A percentile compares a stretch with the other conserved stretches of the same genome.
phyloP scores from a whole-genome alignment of 164 flowering plant genomes.

The Tinospora cordifolia region DNA sequence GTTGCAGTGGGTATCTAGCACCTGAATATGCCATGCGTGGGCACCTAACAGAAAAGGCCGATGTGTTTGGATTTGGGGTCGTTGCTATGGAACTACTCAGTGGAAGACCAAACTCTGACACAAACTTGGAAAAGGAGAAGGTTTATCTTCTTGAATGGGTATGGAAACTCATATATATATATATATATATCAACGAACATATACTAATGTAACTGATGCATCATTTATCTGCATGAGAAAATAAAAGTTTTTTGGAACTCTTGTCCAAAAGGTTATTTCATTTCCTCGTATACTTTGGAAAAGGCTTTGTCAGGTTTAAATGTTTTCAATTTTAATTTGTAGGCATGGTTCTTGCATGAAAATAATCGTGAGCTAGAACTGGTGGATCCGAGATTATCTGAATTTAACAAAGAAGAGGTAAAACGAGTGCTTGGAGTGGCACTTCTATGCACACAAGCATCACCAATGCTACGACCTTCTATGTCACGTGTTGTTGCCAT shows the following conservation, averaged over 20 bases:
- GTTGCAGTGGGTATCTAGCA: conserved; percentile 27
- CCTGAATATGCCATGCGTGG: conserved; percentile 37
- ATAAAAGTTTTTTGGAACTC: neutral
- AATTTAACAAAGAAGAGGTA: conserved; percentile 36
- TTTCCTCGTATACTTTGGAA: too few species aligned
- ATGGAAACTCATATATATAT: neutral
- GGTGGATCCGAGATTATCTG: conserved; percentile 20
- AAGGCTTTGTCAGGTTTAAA: neutral
- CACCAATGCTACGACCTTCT: conserved; percentile 45
- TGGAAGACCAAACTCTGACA: conserved; percentile 26
- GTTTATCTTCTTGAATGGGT: conserved; percentile 32
- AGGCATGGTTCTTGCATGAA: conserved; percentile 23
- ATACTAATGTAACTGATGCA: neutral
- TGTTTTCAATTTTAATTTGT: neutral
- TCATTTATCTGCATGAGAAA: neutral
- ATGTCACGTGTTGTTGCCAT: conserved; percentile 66
- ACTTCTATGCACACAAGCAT: conserved; percentile 59
- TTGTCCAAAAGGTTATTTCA: neutral
- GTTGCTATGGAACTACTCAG: conserved; percentile 25
- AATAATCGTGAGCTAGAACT: conserved; percentile 12
- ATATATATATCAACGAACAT: too few species aligned
- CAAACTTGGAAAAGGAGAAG: conserved; percentile 16
- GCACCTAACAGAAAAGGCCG: conserved; percentile 29
- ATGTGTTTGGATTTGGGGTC: conserved; percentile 30
- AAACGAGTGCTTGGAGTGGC: conserved; percentile 35